Base-by-base conservation (phyloP, 306 rosid genomes). In the Spatholobus suberectus region DNA sequence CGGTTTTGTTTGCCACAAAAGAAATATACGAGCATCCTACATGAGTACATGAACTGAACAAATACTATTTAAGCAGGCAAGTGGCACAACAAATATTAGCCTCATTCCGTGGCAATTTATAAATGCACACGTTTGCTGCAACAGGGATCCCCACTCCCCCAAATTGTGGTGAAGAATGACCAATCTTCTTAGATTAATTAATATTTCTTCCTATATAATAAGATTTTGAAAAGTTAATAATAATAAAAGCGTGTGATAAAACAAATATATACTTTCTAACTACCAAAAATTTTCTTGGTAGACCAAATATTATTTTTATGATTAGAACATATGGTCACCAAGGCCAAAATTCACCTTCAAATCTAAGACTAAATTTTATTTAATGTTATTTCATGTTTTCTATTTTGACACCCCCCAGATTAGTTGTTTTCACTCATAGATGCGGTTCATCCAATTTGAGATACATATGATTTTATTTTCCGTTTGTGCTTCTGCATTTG, bases 1-100 rank as follows among this genome's bases (percentile, higher is more conserved):
- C 32, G 59, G 65, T 79, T 66, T 78, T 82, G 52, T 67, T 81
- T 68, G 66, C 44, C 18, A 54, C 75, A 80, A 70, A 83, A 43
- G 84, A 81, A 82, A 73, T 68, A 40, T 49, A 69, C 15, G 69
- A 49, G 78, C 71, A 83, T 71, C 44, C 44, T 73, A 1, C 55
- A 35, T 61, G 51, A 79, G 74, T n/a, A n/a, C n/a, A n/a, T n/a
- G n/a, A n/a, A n/a, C 51, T 80, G 47, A 76, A 55, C 79, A 86
- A 58, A 74, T 74, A 67, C 11, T 82, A 78, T 77, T 81, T 80
- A 83, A 23, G 6, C 8, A 40, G 32, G 37, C 52, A 74, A n/a
- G 43, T 15, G 57, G 18, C 67, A 57, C 32, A 70, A 80, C 35
- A 51, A 34, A 43, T 20, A 21, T 65, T 63, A 78, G 5, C 37